phyloP scores from a whole-genome alignment of 495 filamentous ascomycete species.

The Neurospora sp. region DNA sequence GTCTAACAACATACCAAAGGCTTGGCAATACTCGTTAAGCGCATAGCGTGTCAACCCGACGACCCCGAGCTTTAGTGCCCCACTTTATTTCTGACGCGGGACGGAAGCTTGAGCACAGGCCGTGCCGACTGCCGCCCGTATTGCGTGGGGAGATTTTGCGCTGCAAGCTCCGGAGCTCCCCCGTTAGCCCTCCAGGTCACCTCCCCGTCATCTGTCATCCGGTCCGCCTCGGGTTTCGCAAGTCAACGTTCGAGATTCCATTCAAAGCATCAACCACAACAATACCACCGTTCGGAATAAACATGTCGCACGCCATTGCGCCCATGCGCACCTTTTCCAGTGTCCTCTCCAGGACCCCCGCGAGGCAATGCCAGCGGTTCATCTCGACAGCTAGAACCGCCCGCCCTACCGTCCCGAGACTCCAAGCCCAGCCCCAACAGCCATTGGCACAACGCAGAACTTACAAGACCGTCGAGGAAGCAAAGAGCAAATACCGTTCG shows the following conservation, averaged over 20 bases:
- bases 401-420: constrained; percentile 4
- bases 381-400: constrained; percentile 18
- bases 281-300: neutral
- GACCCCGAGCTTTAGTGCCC: neutral
- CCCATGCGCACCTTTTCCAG: constrained; percentile 15
- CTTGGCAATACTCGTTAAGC: neutral
- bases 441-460: constrained; percentile 25
- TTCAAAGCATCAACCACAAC: neutral
- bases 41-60: neutral
- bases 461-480: constrained; percentile 46
- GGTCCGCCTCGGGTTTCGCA: neutral
- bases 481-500: constrained; percentile 40
- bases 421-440: constrained; percentile 18
- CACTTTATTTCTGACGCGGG: neutral
- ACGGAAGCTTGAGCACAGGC: neutral
- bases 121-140: neutral
- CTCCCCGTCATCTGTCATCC: neutral
- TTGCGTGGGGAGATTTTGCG: neutral
- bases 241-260: neutral
- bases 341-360: constrained; percentile 9
- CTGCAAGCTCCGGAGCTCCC: neutral
- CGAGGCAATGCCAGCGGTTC: constrained; percentile 18
- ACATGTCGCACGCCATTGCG: constrained; percentile 19
- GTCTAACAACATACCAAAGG: neutral
- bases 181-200: neutral